phyloP scores from a whole-genome alignment of 2,329 filamentous ascomycete species.

The Rhexocercosporidium sp. region DNA sequence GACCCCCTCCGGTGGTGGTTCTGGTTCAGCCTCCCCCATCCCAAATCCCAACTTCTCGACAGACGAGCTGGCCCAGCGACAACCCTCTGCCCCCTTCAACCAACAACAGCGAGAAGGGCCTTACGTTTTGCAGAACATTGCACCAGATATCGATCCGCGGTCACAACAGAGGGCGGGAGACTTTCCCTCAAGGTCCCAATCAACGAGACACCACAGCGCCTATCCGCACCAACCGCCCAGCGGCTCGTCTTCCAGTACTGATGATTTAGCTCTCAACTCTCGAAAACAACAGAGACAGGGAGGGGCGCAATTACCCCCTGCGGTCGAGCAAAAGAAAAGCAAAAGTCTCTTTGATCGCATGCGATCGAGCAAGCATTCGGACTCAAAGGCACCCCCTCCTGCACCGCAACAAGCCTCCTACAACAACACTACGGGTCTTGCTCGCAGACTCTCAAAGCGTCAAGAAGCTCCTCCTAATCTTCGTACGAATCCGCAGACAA shows the following conservation, averaged over 20 bases:
- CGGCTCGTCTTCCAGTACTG: constrained; percentile 29
- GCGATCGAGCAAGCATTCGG: constrained; percentile 34
- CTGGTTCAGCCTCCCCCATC: constrained; percentile 21
- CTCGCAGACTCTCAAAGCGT: constrained; percentile 61
- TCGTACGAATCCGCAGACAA: constrained; percentile 48
- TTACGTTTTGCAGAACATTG: constrained; percentile 35
- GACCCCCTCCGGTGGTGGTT: constrained; percentile 19
- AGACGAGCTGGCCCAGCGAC: constrained; percentile 25
- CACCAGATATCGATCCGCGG: constrained; percentile 30
- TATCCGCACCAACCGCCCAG: constrained; percentile 31
- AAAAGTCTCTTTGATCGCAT: constrained; percentile 41
- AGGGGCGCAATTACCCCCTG: constrained; percentile 28
- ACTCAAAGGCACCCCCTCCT: constrained; percentile 33
- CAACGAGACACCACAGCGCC: constrained; percentile 34
- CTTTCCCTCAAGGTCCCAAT: constrained; percentile 36
- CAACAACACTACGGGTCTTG: constrained; percentile 55
- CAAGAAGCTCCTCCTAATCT: constrained; percentile 53
- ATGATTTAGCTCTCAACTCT: constrained; percentile 36
- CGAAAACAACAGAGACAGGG: constrained; percentile 29
- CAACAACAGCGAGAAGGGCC: constrained; percentile 23
- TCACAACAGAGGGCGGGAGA: constrained; percentile 32
- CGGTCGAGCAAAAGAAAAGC: constrained; percentile 38
- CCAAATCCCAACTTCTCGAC: constrained; percentile 18
- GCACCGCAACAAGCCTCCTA: constrained; percentile 40
- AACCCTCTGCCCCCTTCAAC: constrained; percentile 16